Evolutionary conservation across 768 basidiomycete species (phyloP), one percentile per base, ranked within the genome.

Genomic region (Antrodiella citrinella): DNA sequence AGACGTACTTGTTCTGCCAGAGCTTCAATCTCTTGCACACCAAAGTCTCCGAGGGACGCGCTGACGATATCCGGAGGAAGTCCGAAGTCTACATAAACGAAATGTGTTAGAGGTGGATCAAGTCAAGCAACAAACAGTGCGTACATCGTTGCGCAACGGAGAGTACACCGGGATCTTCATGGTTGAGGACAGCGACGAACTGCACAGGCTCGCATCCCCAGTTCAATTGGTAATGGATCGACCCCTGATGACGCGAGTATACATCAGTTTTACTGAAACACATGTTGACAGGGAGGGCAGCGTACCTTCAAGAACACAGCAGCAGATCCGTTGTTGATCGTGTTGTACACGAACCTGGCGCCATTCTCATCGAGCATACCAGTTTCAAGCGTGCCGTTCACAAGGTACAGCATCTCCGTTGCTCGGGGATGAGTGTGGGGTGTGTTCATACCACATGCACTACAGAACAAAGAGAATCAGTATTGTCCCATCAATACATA

Each of bases 371-470:
- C 53, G 26, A 66, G 48, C 48, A 62, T 57, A 43, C 65, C 63
- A 21, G 52, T 53, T 4, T 48, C 53, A 25, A 65, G 26, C 40
- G 60, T 59, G n/a, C 64, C 64, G 44, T 66, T 62, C 44, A 65
- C 53, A 26, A 57, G 49, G 51, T 62, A 65, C 48, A 63, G 48
- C 24, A 69, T 55, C 59, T 69, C 67, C 18, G 63, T 62, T 9
- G 66, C 67, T 23, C 65, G 66, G 4, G 65, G 65, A 46, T 68
- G 67, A 3, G 59, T 62, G 54, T 69, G 67, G 10, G 67, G 67
- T 7, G 64, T 68, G 61, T 69, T 67, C 62, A 64, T 58, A 4
- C 62, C 63, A 49, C 65, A 66, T 2, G 64, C 20, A 45, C 55
- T 47, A 45, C 44, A 43, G 5, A 19, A 39, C 10, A n/a, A n/a